Conservation (phyloP, 495 filamentous ascomycete genomes). For the Patellaria atrata region DNA sequence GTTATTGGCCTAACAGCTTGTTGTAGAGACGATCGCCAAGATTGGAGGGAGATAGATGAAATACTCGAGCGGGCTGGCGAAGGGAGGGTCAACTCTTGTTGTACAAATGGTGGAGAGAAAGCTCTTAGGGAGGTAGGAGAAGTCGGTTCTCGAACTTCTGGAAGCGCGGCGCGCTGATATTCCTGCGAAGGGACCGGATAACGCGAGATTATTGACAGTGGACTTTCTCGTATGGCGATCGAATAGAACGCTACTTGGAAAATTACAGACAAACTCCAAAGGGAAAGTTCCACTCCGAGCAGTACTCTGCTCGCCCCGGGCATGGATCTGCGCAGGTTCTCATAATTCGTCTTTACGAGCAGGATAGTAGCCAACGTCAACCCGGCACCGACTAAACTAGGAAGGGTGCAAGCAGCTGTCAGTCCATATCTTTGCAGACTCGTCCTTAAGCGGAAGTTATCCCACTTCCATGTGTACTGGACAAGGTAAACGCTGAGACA, state of each 20-base stretch:
- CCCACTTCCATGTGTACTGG: constrained; percentile 15
- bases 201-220: neutral
- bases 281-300: constrained; percentile 6
- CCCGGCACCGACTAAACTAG: constrained; percentile 3
- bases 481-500: constrained; percentile 9
- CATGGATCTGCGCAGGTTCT: constrained; percentile 1
- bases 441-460: constrained; percentile 2
- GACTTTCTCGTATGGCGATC: constrained; percentile 3
- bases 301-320: constrained; percentile 3
- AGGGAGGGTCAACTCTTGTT: constrained; percentile 8
- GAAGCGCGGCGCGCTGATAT: constrained; percentile 13
- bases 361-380: constrained; percentile 11
- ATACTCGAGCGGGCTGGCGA: constrained; percentile 15
- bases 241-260: constrained; percentile 10
- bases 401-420: constrained; percentile 6
- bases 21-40: constrained; percentile 18
- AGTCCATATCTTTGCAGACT: constrained; percentile 2
- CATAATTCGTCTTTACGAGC: constrained; percentile 8
- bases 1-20: constrained; percentile 20
- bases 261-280: constrained; percentile 12
- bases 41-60: constrained; percentile 15
- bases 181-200: neutral
- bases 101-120: constrained; percentile 8
- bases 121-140: constrained; percentile 7
- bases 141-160: constrained; percentile 11